Evolutionary conservation across 352 stramenopile genomes (phyloP).

Genomic region (Phytophthora crassamura): DNA sequence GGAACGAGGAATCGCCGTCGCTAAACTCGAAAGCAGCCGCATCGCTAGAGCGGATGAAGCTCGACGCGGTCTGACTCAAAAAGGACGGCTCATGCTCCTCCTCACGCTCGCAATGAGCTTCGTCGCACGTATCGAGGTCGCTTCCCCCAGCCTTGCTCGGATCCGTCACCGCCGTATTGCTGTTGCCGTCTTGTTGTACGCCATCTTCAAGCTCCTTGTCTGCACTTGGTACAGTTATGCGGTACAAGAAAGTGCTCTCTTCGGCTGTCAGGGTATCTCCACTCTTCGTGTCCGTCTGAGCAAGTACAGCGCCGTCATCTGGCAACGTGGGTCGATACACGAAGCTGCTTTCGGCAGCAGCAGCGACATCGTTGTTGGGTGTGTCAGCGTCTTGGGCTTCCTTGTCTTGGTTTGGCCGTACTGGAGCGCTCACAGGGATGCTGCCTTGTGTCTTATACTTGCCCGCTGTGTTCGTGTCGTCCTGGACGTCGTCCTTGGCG

Average conservation of each 20-base stretch:
- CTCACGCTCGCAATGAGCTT: background rate
- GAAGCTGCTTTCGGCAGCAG: background rate
- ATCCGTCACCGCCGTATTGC: background rate
- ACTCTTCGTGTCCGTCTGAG: background rate
- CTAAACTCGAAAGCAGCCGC: slow-evolving; percentile 6
- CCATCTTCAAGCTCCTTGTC: background rate
- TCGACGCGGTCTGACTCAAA: slow-evolving; percentile 19
- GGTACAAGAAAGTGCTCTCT: slow-evolving; percentile 11
- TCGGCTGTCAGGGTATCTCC: background rate
- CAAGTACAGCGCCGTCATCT: slow-evolving; percentile 1
- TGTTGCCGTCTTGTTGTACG: background rate
- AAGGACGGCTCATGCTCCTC: slow-evolving; percentile 13
- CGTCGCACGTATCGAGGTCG: background rate
- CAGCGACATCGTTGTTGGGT: background rate
- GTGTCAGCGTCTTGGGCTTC: background rate
- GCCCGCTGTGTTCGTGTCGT: background rate
- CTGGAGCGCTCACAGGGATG: slow-evolving; percentile 11
- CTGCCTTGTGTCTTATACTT: background rate
- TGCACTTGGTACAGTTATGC: slow-evolving; percentile 5
- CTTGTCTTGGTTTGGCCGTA: background rate
- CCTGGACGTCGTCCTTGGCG: background rate
- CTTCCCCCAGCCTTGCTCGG: background rate
- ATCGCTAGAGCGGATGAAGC: slow-evolving; percentile 28
- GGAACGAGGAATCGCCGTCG: slow-evolving; percentile 28
- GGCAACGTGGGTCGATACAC: slow-evolving; percentile 17